Base-by-base conservation (phyloP, 306 rosid species). In the Lablab purpureus region DNA sequence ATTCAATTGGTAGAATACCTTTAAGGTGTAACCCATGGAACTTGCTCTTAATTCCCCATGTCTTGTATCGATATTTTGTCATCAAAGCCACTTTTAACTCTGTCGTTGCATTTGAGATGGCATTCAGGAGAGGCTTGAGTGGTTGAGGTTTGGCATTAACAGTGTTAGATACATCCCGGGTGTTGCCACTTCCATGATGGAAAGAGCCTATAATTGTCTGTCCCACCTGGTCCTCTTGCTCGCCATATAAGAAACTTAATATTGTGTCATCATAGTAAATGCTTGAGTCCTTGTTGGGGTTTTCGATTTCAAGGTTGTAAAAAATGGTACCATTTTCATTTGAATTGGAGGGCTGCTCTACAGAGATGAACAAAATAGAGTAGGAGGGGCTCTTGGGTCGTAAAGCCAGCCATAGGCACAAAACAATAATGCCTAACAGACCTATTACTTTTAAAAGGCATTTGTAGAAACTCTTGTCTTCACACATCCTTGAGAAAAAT, bases 41-140 rank as follows among this genome's bases (percentile, higher is more conserved):
- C 83, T 82, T 84, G 81, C 88, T 86, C 86, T 41, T 86, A 40
- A 82, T 73, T 19, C 92, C 92, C 88, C 83, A 84, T 40, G 87
- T 89, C 82, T 78, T 86, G 82, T 77, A 86, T 8, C 55, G 76
- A 40, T 86, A 6, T 73, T 76, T 67, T 25, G 87, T 82, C 32
- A 13, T 30, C 28, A 89, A 30, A 51, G 75, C 70, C 43, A 64
- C 89, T 82, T 74, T 80, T 73, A 89, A 55, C 76, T 82, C 88
- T 2, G 80, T 79, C 10, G 87, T 89, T 83, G 86, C 83, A 28
- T 89, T 78, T 5, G 64, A 64, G 15, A 77, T 77, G 32, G 87
- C 86, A 9, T 82, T 77, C 68, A 45, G 4, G 66, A 86, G 19
- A 15, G 87, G 41, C 55, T 79, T 86, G 83, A 83, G 8, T 6